Evolutionary conservation across 768 basidiomycete genomes (phyloP), one percentile per base, ranked within the genome.

Genomic region (Rhodotorula paludigena): DNA sequence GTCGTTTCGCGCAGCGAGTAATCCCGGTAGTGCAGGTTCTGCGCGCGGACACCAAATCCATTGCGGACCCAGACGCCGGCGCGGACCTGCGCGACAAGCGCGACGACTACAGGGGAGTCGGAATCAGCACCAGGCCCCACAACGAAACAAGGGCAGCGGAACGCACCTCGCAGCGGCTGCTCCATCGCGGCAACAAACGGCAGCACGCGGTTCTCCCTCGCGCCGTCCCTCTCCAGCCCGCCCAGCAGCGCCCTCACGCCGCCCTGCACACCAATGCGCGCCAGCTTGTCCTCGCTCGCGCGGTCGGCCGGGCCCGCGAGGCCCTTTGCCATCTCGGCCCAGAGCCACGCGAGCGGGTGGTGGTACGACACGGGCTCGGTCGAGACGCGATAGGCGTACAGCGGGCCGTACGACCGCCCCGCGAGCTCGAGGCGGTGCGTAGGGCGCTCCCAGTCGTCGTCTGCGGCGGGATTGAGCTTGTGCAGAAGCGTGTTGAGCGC

Each of bases 11-110:
- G 87, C 33, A 97, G 85, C 84, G 89, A 88, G 78, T 91, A 92
- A 77, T 98, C 94, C 35, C 92, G 88, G 77, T 99, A 99, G 77
- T 98, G 94, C 59, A 93, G 83, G 8, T 92, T 82, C 77, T 98
- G 96, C 1, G 92, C 92, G 2, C 94, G 87, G 73, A 98, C 93
- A 23, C 89, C 89, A 75, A 92, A 90, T 7, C 96, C 96, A 74
- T 99, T 99, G 60, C 94, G 88, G 14, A 96, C 93, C 96, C 96
- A 99, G 8, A 98, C 82, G 0, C 92, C 92, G 0, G 90, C 89
- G 33, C 92, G 86, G 57, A 97, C 91, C 77, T 98, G 96, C 0
- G 93, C 92, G 52, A 94, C 87, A 87, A 93, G 91, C 2, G 87
- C 84, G 35, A 92, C 20, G n/a, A 68, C 76, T 76, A 51, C 23